Percentiles rank a stretch among this genome's conserved stretches.
phyloP scores from a whole-genome alignment of 352 stramenopile species.

The Phytophthora palmivora region DNA sequence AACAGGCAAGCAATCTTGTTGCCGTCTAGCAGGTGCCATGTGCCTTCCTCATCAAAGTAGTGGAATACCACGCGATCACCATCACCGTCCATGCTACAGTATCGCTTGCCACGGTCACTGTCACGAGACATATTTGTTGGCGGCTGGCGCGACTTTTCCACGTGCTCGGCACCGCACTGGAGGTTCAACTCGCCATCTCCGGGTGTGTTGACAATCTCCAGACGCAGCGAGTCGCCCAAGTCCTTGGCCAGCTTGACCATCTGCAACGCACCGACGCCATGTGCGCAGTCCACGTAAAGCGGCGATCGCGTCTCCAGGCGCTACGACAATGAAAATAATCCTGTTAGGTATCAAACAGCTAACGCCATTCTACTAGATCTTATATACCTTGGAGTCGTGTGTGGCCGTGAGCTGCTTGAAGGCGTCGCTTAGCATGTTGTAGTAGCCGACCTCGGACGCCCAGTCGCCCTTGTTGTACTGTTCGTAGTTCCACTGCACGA shows the following conservation, averaged over 20 bases:
- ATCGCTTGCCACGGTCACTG: conserved; percentile 76
- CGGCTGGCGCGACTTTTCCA: conserved; percentile 94
- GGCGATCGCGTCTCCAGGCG: conserved; percentile 78
- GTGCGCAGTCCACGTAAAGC: conserved; percentile 94
- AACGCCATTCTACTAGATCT: background rate
- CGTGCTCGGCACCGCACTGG: conserved; percentile 96
- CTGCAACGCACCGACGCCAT: conserved; percentile 91
- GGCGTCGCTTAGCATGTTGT: conserved; percentile 93
- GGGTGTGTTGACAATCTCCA: conserved; percentile 86
- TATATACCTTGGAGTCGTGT: conserved; percentile 73
- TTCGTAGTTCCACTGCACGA: conserved; percentile 85
- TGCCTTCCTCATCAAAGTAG: conserved; percentile 83
- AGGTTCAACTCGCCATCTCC: conserved; percentile 95
- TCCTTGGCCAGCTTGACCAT: conserved; percentile 82
- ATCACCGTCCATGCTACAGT: conserved; percentile 97
- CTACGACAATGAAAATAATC: conserved; percentile 27
- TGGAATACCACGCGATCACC: conserved; percentile 99
- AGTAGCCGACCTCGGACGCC: conserved; percentile 94
- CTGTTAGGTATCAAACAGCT: conserved; percentile 3
- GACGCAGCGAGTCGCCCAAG: conserved; percentile 76
- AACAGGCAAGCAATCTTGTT: conserved; percentile 99
- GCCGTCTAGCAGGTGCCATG: conserved; percentile 94
- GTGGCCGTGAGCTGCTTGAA: conserved; percentile 92
- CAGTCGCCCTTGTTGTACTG: conserved; percentile 90
- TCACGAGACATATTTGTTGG: conserved; percentile 75